phyloP scores from a whole-genome alignment of 2,329 filamentous ascomycete genomes.

The Volutella citrinella region DNA sequence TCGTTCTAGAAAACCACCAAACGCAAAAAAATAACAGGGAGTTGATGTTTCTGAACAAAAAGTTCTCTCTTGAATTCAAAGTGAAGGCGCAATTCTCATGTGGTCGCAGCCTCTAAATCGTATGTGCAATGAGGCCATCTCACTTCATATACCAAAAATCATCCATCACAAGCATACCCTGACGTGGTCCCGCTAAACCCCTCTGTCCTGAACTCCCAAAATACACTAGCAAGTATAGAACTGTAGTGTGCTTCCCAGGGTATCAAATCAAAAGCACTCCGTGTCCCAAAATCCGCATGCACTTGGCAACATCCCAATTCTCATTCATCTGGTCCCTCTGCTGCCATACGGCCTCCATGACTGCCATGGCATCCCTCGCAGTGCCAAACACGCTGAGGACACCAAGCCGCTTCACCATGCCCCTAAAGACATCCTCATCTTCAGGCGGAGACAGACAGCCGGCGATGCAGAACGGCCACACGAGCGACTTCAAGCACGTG shows the following conservation, averaged over 20 bases:
- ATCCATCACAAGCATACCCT: too few species aligned
- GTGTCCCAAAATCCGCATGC: conserved; percentile 39
- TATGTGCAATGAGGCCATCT: too few species aligned
- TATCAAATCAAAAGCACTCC: conserved; percentile 38
- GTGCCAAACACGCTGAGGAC: conserved; percentile 44
- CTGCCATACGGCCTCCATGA: conserved; percentile 48
- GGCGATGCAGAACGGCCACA: conserved; percentile 41
- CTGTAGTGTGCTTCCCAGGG: conserved; percentile 9
- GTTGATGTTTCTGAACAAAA: conserved; percentile 5
- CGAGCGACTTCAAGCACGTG: conserved; percentile 33
- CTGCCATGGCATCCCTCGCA: conserved; percentile 38
- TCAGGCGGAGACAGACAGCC: conserved; percentile 38
- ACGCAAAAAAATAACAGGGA: conserved; percentile 11
- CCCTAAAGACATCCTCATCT: conserved; percentile 41
- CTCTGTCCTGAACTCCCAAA: neutral
- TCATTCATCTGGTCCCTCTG: conserved; percentile 36
- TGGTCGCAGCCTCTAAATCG: too few species aligned
- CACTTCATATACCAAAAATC: too few species aligned
- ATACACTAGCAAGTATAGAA: neutral
- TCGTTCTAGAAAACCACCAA: conserved; percentile 17
- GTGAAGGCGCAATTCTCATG: conserved; percentile 1
- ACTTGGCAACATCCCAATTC: conserved; percentile 43
- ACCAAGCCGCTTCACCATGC: conserved; percentile 39
- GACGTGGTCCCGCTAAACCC: too few species aligned
- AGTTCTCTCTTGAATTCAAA: neutral